Percentiles rank a stretch among this genome's conserved stretches.
Evolutionary conservation across 768 basidiomycete genomes (phyloP).

Genomic region (Candolleomyces aberdarensis): DNA sequence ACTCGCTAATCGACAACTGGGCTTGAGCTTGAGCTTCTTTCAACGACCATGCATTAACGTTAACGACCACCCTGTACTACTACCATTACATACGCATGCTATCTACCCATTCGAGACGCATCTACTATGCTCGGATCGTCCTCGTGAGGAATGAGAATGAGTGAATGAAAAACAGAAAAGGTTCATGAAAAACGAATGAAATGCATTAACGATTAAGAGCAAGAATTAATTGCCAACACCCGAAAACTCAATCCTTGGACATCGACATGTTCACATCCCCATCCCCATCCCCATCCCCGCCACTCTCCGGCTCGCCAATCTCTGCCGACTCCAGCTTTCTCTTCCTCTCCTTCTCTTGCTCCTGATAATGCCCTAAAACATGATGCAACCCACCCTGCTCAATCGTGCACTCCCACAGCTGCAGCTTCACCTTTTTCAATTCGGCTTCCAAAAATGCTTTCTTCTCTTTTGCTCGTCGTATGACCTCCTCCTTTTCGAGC

Average conservation of each 20-base stretch:
- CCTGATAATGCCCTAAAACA: conserved; percentile 31
- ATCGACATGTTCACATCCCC: not conserved
- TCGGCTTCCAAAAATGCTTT: conserved; percentile 50
- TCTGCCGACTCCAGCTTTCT: not conserved
- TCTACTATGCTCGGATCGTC: no score
- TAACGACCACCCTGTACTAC: no score
- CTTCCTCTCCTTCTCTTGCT: conserved; percentile 10
- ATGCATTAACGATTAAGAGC: not conserved
- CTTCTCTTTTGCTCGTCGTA: conserved; percentile 53
- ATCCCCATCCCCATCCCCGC: no score
- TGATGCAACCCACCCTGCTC: conserved; percentile 63
- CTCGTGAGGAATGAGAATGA: no score
- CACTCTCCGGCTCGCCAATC: no score
- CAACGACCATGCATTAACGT: no score
- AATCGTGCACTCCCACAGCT: conserved; percentile 71
- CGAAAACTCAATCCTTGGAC: no score
- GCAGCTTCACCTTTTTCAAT: conserved; percentile 57
- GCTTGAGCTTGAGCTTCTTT: conserved; percentile 42
- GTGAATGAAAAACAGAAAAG: no score
- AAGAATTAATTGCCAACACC: not conserved
- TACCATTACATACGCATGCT: no score
- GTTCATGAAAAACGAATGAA: not conserved
- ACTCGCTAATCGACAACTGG: conserved; percentile 90
- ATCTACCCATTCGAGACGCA: no score
- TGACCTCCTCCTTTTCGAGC: conserved; percentile 28